These are phyloP conservation scores for Dendrobium nobile DNA, from an alignment of 106 monocot genomes.

Conservation along the genomic window DNA sequence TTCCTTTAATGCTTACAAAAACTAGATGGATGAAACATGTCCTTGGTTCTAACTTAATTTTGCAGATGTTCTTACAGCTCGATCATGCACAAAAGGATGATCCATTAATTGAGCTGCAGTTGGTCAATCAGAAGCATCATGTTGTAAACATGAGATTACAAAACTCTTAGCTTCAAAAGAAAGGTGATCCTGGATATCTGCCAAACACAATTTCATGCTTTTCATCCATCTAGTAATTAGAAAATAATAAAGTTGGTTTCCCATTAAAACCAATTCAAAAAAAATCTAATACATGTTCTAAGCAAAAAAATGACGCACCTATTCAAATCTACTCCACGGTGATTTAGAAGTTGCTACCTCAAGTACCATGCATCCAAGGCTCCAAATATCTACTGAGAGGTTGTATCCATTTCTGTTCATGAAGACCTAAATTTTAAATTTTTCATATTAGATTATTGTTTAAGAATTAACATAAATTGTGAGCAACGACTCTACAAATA, in stretches of 20 bases:
- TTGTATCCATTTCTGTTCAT: slow-evolving; percentile 83
- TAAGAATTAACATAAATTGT: not conserved
- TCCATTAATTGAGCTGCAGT: slow-evolving; percentile 69
- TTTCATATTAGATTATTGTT: not conserved
- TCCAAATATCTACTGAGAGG: slow-evolving; percentile 94
- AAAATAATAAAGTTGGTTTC: not conserved
- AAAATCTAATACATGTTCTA: not conserved
- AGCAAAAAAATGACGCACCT: slow-evolving; percentile 31
- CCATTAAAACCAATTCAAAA: not conserved
- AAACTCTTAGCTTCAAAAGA: slow-evolving; percentile 73
- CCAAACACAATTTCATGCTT: slow-evolving; percentile 97
- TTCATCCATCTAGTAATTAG: slow-evolving; percentile 58
- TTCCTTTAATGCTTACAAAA: no score
- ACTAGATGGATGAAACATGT: slow-evolving; percentile 20
- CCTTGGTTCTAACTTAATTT: slow-evolving; percentile 21
- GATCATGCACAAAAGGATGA: slow-evolving; percentile 81
- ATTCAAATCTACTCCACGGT: slow-evolving; percentile 84
- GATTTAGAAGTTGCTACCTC: slow-evolving; percentile 94
- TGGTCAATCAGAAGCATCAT: slow-evolving; percentile 70
- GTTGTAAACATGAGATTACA: slow-evolving; percentile 68
- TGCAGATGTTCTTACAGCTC: slow-evolving; percentile 26
- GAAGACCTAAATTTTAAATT: slow-evolving; percentile 49
- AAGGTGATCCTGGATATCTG: slow-evolving; percentile 75
- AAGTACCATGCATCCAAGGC: slow-evolving; percentile 90
- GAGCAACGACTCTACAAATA: not conserved